Percentiles rank a stretch among this genome's conserved stretches.
Conservation (phyloP, 352 stramenopile species). For the Phytophthora megakarya region DNA sequence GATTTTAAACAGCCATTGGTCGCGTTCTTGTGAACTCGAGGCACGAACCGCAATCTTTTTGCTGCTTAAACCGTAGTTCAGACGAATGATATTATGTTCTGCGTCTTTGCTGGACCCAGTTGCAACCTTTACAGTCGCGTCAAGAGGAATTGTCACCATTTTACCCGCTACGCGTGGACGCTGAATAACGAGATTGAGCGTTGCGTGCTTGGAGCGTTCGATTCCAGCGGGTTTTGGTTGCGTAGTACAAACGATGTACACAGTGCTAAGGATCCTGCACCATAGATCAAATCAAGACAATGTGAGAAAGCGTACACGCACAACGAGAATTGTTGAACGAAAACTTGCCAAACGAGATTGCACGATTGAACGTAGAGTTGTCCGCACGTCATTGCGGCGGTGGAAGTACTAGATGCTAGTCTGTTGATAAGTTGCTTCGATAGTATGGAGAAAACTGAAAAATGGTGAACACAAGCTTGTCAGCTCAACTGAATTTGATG, state of each 20-base stretch:
- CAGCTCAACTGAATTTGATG: background rate
- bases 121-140: constrained; percentile 21
- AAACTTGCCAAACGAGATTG: constrained; percentile 27
- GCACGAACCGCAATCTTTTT: constrained; percentile 21
- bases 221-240: constrained; percentile 3
- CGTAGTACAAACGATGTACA: constrained; percentile 16
- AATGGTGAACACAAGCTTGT: background rate
- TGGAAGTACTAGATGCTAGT: background rate
- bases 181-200: constrained; percentile 28
- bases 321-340: background rate
- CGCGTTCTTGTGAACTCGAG: constrained; percentile 12
- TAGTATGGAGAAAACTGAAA: constrained; percentile 7
- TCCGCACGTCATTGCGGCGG: constrained; percentile 17
- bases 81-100: constrained; percentile 22
- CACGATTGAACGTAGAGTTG: constrained; percentile 26
- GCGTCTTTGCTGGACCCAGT: constrained; percentile 7
- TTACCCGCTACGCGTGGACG: constrained; percentile 27
- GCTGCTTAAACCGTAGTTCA: constrained; percentile 9
- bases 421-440: no score
- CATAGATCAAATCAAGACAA: background rate
- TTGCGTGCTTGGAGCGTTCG: background rate
- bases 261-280: constrained; percentile 28
- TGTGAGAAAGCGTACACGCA: background rate
- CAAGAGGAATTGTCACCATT: constrained; percentile 25
- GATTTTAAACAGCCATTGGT: constrained; percentile 18